Evolutionary conservation across 345 rosid species (phyloP), one percentile per base, ranked within the genome.

Genomic region (Bruguiera gymnorhiza): DNA sequence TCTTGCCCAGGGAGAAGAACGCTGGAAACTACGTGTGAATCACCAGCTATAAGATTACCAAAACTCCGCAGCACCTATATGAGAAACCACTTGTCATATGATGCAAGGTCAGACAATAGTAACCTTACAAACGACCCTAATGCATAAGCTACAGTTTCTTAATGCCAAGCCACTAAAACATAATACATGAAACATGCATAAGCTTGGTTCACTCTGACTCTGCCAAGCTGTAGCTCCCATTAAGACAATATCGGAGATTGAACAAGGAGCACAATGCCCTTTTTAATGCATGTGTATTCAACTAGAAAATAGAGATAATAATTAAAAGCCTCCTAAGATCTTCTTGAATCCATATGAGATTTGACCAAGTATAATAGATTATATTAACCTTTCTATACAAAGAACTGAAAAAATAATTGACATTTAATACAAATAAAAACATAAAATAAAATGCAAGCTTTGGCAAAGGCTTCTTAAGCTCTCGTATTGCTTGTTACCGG

Each of bases 21-120:
- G 53, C 82, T 70, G 60, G 81, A 82, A 51, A 82, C 81, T 70
- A 95, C 81, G 66, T 84, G 81, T 34, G 97, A 82, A 85, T 92
- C 97, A 63, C 89, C 97, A 69, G 99, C 90, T 8, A 95, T 85
- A 70, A 95, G 89, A 77, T 95, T 95, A 46, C 99, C 99, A 76
- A 90, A 81, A 77, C 98, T 87, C 76, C 99, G 79, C 71, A 92
- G 80, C 58, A 90, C 88, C 99, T 95, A 79, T 19, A 74, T 21
- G 15, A 53, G 70, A 72, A 71, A 57, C 24, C 59, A 30, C 63
- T 54, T 53, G 52, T 76, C 29, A 76, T 61, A 70, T 68, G 20
- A 67, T 6, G 65, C 20, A 77, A 72, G 60, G 65, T 63, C 50
- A 67, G 62, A 34, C 30, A 56, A 46, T 11, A 36, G 71, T 70